phyloP scores from a whole-genome alignment of 73 alveolate genomes.

The Paramecium bursaria region DNA sequence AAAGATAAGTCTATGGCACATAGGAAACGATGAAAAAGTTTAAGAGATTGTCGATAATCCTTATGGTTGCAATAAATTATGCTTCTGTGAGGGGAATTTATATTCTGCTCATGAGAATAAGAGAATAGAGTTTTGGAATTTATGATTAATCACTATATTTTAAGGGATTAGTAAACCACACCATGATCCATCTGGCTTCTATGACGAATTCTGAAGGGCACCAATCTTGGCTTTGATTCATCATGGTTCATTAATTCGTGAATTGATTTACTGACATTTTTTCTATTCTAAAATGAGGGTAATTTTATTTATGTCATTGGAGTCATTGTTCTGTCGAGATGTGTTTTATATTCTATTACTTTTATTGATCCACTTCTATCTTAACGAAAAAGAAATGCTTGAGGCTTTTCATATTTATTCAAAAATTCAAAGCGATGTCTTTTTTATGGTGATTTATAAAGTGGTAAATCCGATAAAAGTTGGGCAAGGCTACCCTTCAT shows the following conservation, averaged over 20 bases:
- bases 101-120: constrained; percentile 40
- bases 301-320: constrained; percentile 3
- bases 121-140: constrained; percentile 16
- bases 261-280: constrained; percentile 46
- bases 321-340: constrained; percentile 12
- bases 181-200: too few species aligned
- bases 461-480: too few species aligned
- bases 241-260: too few species aligned
- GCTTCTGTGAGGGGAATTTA: not conserved
- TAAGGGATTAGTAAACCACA: too few species aligned
- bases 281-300: constrained; percentile 43
- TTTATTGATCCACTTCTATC: constrained; percentile 42
- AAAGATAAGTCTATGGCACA: constrained; percentile 10
- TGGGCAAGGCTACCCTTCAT: too few species aligned
- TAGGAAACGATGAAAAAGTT: not conserved
- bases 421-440: constrained; percentile 45
- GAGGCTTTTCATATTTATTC: constrained; percentile 35
- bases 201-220: too few species aligned
- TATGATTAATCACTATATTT: too few species aligned
- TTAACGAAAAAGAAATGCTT: constrained; percentile 14
- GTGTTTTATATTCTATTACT: not conserved
- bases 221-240: too few species aligned
- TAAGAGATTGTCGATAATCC: constrained; percentile 3
- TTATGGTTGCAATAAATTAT: constrained; percentile 37
- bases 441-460: constrained; percentile 5